Evolutionary conservation across 768 basidiomycete genomes (phyloP).

Genomic region (Lactarius tabidus): DNA sequence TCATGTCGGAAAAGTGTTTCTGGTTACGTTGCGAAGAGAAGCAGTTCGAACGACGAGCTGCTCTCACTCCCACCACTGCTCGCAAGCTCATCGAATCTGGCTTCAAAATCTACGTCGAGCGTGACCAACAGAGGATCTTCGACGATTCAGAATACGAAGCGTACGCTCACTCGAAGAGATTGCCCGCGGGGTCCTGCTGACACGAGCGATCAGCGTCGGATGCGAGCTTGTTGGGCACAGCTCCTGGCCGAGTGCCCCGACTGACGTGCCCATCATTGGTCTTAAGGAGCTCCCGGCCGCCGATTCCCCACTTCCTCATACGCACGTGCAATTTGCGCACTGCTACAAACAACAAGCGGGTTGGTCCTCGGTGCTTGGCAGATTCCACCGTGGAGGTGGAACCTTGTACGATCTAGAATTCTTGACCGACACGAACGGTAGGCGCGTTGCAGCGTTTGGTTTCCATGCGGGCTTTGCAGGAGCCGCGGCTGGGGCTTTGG

Average conservation of each 20-base stretch:
- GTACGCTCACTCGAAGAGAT: slow-evolving; percentile 48
- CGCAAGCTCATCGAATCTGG: slow-evolving; percentile 85
- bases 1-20: slow-evolving; percentile 52
- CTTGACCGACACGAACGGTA: slow-evolving; percentile 73
- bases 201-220: slow-evolving; percentile 59
- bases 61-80: slow-evolving; percentile 88
- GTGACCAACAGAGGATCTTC: slow-evolving; percentile 92
- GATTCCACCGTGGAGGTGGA: slow-evolving; percentile 81
- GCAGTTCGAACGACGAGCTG: slow-evolving; percentile 87
- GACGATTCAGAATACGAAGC: slow-evolving; percentile 88
- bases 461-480: slow-evolving; percentile 99
- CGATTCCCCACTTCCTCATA: slow-evolving; percentile 79
- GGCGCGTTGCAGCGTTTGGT: slow-evolving; percentile 96
- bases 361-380: slow-evolving; percentile 80
- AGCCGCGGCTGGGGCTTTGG: slow-evolving; percentile 86
- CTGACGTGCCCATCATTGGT: slow-evolving; percentile 77
- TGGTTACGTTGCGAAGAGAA: slow-evolving; percentile 99
- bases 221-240: slow-evolving; percentile 85
- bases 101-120: slow-evolving; percentile 88
- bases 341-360: slow-evolving; percentile 96
- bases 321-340: slow-evolving; percentile 97
- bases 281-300: slow-evolving; percentile 93
- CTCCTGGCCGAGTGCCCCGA: slow-evolving; percentile 82
- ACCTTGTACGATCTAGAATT: slow-evolving; percentile 96
- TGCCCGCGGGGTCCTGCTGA: slow-evolving; percentile 11